Percentiles rank a stretch among this genome's conserved stretches.
phyloP scores from a whole-genome alignment of 257 asterid species.

The Striga asiatica region DNA sequence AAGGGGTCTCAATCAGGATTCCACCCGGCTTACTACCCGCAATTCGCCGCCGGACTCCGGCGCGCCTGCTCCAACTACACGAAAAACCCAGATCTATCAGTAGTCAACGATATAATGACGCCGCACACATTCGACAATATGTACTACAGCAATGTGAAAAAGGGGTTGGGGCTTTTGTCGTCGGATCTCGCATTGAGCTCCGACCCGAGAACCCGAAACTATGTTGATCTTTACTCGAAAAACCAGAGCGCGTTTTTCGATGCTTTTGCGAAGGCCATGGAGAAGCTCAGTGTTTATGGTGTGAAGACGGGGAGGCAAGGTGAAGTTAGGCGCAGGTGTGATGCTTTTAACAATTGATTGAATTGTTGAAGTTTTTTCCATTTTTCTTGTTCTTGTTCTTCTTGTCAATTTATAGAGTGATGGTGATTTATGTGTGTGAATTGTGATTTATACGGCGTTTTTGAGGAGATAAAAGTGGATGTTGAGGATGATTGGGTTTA shows the following conservation, averaged over 20 bases:
- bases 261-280: constrained; percentile 75
- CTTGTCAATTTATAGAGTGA: not conserved
- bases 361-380: not conserved
- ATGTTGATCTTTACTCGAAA: constrained; percentile 41
- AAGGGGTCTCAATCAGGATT: constrained; percentile 27
- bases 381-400: not conserved
- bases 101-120: constrained; percentile 61
- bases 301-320: constrained; percentile 63
- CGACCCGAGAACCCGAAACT: constrained; percentile 44
- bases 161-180: constrained; percentile 58
- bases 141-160: constrained; percentile 50
- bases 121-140: constrained; percentile 69
- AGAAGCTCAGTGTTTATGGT: constrained; percentile 57
- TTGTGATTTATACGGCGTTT: not conserved
- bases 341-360: constrained; percentile 48
- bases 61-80: constrained; percentile 50
- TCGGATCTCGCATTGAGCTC: constrained; percentile 56
- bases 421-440: not conserved
- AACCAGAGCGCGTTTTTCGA: constrained; percentile 52
- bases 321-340: constrained; percentile 88
- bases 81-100: constrained; percentile 61
- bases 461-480: not conserved
- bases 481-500: too few species aligned
- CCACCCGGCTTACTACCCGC: constrained; percentile 66
- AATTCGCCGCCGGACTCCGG: constrained; percentile 48